phyloP scores from a whole-genome alignment of 1,139 yeast genomes.

The Taphrina pruni region DNA sequence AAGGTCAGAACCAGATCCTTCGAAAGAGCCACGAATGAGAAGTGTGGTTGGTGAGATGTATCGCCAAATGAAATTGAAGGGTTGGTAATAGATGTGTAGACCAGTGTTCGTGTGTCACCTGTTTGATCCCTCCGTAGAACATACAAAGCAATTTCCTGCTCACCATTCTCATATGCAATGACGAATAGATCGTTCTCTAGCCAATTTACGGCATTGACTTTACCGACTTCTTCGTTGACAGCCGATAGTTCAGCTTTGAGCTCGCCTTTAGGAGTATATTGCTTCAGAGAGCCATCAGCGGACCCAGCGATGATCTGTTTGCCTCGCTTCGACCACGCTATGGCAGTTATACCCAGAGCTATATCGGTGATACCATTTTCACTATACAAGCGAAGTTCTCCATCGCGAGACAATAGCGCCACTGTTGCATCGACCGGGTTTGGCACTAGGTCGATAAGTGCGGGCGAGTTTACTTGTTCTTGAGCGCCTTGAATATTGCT shows the following conservation, averaged over 20 bases:
- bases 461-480: conserved; percentile 9
- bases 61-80: conserved; percentile 36
- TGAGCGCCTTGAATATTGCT: conserved; percentile 6
- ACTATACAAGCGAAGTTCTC: conserved; percentile 45
- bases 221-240: conserved; percentile 45
- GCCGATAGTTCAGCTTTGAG: conserved; percentile 46
- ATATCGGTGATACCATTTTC: conserved; percentile 39
- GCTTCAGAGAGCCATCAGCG: conserved; percentile 48
- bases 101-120: background rate
- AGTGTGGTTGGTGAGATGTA: conserved; percentile 31
- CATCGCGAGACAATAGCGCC: conserved; percentile 47
- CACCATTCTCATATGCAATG: conserved; percentile 47
- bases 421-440: conserved; percentile 43
- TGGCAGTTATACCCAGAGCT: conserved; percentile 47
- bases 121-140: conserved; percentile 8
- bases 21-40: conserved; percentile 12
- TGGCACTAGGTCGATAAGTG: conserved; percentile 40
- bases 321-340: conserved; percentile 53
- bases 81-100: conserved; percentile 14
- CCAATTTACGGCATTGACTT: conserved; percentile 45
- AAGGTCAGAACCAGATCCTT: conserved; percentile 27
- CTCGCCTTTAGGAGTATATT: conserved; percentile 48
- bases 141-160: conserved; percentile 30
- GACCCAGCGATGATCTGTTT: conserved; percentile 50
- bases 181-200: conserved; percentile 48